Percentiles rank a stretch among this genome's conserved stretches.
These are phyloP conservation scores for Rhodotorula sp. DNA, from an alignment of 1,284 basidiomycete genomes.

Conservation along the genomic window DNA sequence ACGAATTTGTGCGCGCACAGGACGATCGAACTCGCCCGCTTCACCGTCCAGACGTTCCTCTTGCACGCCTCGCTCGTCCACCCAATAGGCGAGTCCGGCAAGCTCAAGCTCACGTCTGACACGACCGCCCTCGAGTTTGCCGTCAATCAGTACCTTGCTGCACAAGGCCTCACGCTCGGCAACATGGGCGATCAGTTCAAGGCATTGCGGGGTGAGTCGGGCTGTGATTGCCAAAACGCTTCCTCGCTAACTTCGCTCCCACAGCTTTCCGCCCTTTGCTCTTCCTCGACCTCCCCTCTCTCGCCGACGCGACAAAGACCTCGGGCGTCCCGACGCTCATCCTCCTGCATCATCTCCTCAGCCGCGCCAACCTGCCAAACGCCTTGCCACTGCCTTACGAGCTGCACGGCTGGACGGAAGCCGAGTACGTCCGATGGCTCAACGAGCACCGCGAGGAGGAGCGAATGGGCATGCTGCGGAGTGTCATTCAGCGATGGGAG, in stretches of 20 bases:
- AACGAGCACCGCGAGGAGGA: slow-evolving; percentile 44
- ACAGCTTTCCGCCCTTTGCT: slow-evolving; percentile 65
- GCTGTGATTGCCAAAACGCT: slow-evolving; percentile 58
- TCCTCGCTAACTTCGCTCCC: slow-evolving; percentile 44
- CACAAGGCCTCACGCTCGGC: slow-evolving; percentile 37
- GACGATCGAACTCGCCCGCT: slow-evolving; percentile 42
- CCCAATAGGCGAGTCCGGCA: slow-evolving; percentile 82
- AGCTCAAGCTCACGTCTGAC: slow-evolving; percentile 86
- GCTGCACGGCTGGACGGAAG: slow-evolving; percentile 84
- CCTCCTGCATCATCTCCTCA: slow-evolving; percentile 84
- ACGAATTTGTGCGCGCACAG: slow-evolving; percentile 11
- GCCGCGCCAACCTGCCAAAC: slow-evolving; percentile 59
- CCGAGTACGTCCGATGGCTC: slow-evolving; percentile 75
- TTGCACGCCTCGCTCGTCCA: slow-evolving; percentile 83
- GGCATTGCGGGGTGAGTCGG: slow-evolving; percentile 32
- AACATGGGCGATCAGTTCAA: slow-evolving; percentile 45
- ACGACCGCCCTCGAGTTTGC: slow-evolving; percentile 95
- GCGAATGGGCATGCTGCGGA: slow-evolving; percentile 32
- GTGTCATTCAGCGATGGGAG: slow-evolving; percentile 18
- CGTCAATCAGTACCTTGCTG: slow-evolving; percentile 44
- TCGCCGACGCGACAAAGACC: slow-evolving; percentile 67
- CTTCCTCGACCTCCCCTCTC: slow-evolving; percentile 72
- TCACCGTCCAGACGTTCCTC: slow-evolving; percentile 75
- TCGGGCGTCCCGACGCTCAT: slow-evolving; percentile 71
- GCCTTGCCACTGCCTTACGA: slow-evolving; percentile 79